Evolutionary conservation across 2,329 filamentous ascomycete genomes (phyloP).

Genomic region (Alternaria triticimaculans): DNA sequence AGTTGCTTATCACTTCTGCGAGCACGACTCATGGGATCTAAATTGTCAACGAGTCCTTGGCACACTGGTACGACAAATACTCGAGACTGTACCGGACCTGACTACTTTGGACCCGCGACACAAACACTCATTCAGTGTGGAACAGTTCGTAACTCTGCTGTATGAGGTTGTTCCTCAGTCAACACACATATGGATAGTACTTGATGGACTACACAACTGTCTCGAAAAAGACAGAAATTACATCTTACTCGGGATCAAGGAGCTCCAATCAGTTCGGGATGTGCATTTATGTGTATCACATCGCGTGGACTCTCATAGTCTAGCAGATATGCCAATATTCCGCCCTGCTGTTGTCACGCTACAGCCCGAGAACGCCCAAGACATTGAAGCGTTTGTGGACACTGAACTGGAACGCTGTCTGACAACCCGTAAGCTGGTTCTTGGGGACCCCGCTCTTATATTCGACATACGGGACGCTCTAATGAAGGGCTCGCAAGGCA

Average conservation of each 20-base stretch:
- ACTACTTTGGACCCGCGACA: constrained; percentile 9
- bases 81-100: constrained; percentile 19
- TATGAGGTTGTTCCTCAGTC: constrained; percentile 36
- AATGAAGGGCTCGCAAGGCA: constrained; percentile 15
- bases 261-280: constrained; percentile 26
- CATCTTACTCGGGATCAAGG: constrained; percentile 20
- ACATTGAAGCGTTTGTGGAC: neutral
- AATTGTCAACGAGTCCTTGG: neutral
- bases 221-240: constrained; percentile 14
- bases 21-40: neutral
- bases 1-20: neutral
- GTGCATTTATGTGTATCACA: constrained; percentile 35
- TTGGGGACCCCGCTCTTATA: neutral
- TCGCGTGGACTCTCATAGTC: neutral
- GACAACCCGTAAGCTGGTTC: neutral
- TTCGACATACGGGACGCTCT: neutral
- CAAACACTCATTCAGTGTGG: neutral
- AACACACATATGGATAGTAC: no score
- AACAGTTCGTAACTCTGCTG: constrained; percentile 6
- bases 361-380: constrained; percentile 5
- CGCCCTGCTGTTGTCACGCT: constrained; percentile 3
- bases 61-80: neutral
- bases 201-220: constrained; percentile 49
- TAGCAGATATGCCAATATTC: no score
- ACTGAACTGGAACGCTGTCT: neutral